phyloP scores from a whole-genome alignment of 2,329 filamentous ascomycete species.

The Juglanconis sp. region DNA sequence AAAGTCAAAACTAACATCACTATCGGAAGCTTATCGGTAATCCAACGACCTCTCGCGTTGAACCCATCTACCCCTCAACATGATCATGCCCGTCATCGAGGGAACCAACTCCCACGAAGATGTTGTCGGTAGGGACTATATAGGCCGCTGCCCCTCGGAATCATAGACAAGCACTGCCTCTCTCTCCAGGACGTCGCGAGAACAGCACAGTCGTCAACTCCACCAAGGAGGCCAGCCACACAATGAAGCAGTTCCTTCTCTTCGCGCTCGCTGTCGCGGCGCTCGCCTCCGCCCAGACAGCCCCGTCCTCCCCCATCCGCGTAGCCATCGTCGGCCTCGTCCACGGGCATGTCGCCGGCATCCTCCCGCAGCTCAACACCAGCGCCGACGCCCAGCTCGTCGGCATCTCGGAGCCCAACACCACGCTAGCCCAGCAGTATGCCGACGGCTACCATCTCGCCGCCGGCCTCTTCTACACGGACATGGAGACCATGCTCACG shows the following conservation, averaged over 20 bases:
- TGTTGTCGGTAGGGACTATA: neutral
- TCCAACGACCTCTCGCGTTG: neutral
- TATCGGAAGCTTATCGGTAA: neutral
- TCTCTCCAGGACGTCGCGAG: too few species aligned
- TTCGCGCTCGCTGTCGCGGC: neutral
- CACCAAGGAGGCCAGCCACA: neutral
- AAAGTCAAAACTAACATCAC: neutral
- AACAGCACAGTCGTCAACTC: too few species aligned
- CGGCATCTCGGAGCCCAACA: neutral
- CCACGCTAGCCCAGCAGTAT: neutral
- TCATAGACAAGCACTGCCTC: neutral
- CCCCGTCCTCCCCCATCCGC: neutral
- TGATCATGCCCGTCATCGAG: too few species aligned
- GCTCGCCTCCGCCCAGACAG: neutral
- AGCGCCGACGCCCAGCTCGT: neutral
- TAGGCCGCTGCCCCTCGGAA: neutral
- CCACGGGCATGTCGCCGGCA: neutral
- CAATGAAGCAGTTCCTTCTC: neutral
- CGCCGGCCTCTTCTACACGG: neutral
- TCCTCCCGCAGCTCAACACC: neutral
- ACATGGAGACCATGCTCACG: neutral
- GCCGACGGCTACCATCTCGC: neutral
- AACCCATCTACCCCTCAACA: neutral
- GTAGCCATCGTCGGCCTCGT: neutral
- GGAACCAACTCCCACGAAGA: too few species aligned